Evolutionary conservation across 768 basidiomycete genomes (phyloP).

Genomic region (Psilocybe cubensis): DNA sequence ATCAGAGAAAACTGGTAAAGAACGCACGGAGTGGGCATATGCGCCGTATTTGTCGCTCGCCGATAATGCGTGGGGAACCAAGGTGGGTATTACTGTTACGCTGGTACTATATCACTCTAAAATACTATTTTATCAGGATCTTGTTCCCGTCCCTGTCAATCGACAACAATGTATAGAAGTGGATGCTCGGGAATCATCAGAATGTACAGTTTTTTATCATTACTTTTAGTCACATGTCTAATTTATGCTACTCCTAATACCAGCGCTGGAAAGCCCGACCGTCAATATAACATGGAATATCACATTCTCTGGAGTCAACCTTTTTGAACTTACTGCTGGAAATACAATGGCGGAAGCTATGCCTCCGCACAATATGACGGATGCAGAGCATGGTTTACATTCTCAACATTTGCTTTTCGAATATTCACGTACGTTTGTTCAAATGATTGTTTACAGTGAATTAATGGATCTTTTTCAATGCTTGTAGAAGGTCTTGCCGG

Average conservation of each 20-base stretch:
- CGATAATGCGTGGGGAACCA: neutral
- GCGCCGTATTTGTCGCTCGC: slow-evolving; percentile 18
- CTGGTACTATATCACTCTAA: too few relatives aligned
- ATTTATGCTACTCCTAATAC: neutral
- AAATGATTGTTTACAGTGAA: neutral
- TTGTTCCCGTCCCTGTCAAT: slow-evolving; percentile 33
- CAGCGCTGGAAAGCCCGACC: slow-evolving; percentile 20
- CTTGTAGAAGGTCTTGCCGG: slow-evolving; percentile 30
- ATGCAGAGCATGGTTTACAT: neutral
- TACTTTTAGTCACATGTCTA: neutral
- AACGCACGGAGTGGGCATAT: slow-evolving; percentile 34
- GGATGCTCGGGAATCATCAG: neutral
- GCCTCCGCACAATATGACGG: slow-evolving; percentile 16
- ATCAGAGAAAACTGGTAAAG: slow-evolving; percentile 19
- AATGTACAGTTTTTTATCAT: neutral
- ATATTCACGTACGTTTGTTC: neutral
- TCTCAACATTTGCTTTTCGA: neutral
- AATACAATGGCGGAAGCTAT: slow-evolving; percentile 16
- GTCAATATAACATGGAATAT: slow-evolving; percentile 39
- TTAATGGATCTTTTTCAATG: neutral
- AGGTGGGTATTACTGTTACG: neutral
- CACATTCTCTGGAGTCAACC: slow-evolving; percentile 29
- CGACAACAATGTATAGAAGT: slow-evolving; percentile 24
- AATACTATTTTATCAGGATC: slow-evolving; percentile 25
- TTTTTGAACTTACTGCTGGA: slow-evolving; percentile 21